Evolutionary conservation across 306 rosid species (phyloP), one percentile per base, ranked within the genome.

Genomic region (Abrus precatorius): DNA sequence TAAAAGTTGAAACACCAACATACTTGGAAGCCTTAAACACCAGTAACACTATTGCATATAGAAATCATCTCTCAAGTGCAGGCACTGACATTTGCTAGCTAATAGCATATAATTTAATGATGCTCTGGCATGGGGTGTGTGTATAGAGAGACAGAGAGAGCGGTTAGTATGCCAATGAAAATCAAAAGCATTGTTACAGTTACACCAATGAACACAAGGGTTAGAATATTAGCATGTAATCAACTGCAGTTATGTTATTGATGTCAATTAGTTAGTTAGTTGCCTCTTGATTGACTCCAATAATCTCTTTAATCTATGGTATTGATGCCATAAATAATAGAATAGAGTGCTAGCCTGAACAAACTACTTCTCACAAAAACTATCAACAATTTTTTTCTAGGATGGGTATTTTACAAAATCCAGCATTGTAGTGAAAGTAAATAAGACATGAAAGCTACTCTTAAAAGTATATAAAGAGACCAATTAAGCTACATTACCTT

Each of bases 401-500:
- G 53, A 56, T 67, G 56, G 8, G 45, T 55, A 81, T 65, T 55
- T 55, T 76, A 68, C 45, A 30, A 20, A 63, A 56, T 68, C 76
- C 53, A 20, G 65, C 48, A 34, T 11, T 13, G 14, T 56, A 75
- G 45, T 34, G 47, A 67, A 47, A 68, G 34, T 56, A 56, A 56
- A 68, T 32, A 75, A 57, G 59, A 48, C 29, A 74, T 33, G 11
- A 65, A 41, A 53, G 43, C 7, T 76, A 50, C 68, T 45, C 29
- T 29, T 6, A n/a, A 40, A 54, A 71, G 49, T 41, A 56, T 69
- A 57, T 12, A 83, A 69, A 78, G 67, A 40, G 72, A 76, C 61
- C 66, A 69, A 80, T 69, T 48, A 72, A 79, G 80, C 53, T 76
- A 72, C 70, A 12, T 77, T 83, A 95, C 99, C 93, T 86, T 11